phyloP scores from a whole-genome alignment of 2,329 filamentous ascomycete species.

The Leptographium wingfieldii region DNA sequence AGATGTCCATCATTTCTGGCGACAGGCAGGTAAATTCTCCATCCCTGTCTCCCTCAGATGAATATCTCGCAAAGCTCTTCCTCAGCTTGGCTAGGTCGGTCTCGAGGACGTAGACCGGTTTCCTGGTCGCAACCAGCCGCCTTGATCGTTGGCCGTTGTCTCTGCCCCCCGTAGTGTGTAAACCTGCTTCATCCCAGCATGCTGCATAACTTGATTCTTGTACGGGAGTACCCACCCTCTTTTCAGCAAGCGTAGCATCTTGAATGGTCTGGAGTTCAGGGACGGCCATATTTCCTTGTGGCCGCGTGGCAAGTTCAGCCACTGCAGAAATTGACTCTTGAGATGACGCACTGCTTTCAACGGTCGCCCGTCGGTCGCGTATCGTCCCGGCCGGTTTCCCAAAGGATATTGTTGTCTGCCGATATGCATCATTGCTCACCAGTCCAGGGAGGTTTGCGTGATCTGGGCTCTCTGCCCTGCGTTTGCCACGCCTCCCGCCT shows the following conservation, averaged over 20 bases:
- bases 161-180: neutral
- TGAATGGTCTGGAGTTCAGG: neutral
- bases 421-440: conserved; percentile 1
- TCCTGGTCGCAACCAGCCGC: neutral
- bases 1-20: conserved; percentile 6
- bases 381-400: neutral
- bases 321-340: neutral
- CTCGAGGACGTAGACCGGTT: neutral
- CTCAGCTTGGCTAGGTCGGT: conserved; percentile 2
- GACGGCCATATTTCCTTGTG: neutral
- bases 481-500: neutral
- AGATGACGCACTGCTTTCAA: neutral
- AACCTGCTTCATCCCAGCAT: neutral
- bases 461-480: neutral
- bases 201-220: neutral
- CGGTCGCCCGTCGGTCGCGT: neutral
- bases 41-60: neutral
- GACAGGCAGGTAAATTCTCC: neutral
- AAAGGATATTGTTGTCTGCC: conserved; percentile 10
- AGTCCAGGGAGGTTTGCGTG: neutral
- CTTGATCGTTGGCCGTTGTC: neutral
- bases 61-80: neutral
- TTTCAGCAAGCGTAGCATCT: neutral
- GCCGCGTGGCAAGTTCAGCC: neutral
- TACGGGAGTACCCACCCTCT: neutral